phyloP scores from a whole-genome alignment of 202 grass and related monocot genomes.

The Bolboschoenoplectus hybrid region DNA sequence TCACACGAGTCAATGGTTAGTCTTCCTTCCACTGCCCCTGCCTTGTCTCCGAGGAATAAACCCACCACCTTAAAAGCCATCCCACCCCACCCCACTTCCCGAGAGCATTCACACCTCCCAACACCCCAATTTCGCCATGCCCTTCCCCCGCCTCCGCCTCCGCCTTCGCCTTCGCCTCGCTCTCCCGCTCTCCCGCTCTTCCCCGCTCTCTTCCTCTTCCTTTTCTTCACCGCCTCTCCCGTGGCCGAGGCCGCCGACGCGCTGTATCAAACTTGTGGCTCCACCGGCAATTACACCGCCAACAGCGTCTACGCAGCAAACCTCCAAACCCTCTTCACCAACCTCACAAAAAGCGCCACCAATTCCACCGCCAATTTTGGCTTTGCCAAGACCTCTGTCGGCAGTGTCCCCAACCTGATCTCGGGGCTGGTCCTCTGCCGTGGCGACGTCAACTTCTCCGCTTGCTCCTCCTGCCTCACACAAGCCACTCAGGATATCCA shows the following conservation, averaged over 20 bases:
- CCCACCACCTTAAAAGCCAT: background rate
- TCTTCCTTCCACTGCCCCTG: background rate
- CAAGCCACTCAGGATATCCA: slow-evolving; percentile 42
- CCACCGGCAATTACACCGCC: slow-evolving; percentile 28
- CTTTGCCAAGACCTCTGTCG: slow-evolving; percentile 26
- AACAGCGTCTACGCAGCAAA: slow-evolving; percentile 38
- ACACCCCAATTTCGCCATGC: background rate
- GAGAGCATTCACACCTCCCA: background rate
- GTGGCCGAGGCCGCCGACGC: background rate
- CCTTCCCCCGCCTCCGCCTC: background rate
- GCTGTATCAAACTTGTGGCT: slow-evolving; percentile 1
- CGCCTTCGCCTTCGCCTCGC: too few relatives aligned
- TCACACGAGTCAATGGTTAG: background rate
- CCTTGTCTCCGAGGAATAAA: background rate
- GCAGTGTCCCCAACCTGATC: slow-evolving; percentile 43
- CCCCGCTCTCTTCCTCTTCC: background rate
- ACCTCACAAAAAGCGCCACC: slow-evolving; percentile 32
- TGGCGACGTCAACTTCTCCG: slow-evolving; percentile 45
- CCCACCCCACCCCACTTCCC: background rate
- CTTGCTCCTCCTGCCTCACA: slow-evolving; percentile 43
- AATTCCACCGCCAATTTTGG: slow-evolving; percentile 26
- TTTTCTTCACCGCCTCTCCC: background rate
- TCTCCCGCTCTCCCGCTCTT: background rate
- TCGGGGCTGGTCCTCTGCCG: slow-evolving; percentile 63
- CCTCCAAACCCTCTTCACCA: slow-evolving; percentile 34